Base-by-base conservation (phyloP, 2,329 filamentous ascomycete species). In the Pseudogymnoascus sp. region DNA sequence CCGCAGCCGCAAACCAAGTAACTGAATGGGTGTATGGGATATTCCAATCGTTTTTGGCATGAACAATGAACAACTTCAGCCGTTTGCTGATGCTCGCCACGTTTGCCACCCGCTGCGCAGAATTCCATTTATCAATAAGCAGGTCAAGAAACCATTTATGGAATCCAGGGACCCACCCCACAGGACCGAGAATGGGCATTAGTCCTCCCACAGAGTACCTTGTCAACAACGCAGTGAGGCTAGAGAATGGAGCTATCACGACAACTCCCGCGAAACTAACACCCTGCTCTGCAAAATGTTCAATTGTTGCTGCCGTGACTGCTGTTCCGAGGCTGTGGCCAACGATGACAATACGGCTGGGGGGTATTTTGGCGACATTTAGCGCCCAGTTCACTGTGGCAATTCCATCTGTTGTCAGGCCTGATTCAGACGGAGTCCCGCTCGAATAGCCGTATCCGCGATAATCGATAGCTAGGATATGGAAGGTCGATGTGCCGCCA, bases 271-370 rank as follows among this genome's bases (percentile, higher is more conserved):
- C 91, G 69, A 96, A 95, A 29, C 88, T 84, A 48, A 85, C 77
- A 4, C 79, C 81, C 61, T 78, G 75, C 59, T 78, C 71, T 2
- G 84, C 81, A 68, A 89, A 92, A 61, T 85, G 81, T 69, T 96
- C 86, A 1, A 85, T 87, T 1, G 90, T 85, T 2, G 85, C 92
- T 52, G 86, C 82, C 5, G 87, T 85, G 1, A 97, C 89, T 0
- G 90, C 92, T 0, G 93, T 96, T 25, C 93, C 93, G 0, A 97
- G 81, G 69, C 89, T 94, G 69, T 97, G 92, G 15, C 92, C 93
- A 2, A 95, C 77, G 29, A 97, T 79, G 2, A 93, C 85, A 65
- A 96, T 94, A 27, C 86, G 86, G 39, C 82, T 80, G 0, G 90
- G 77, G 0, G 88, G 80, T 15, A 97, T 80, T 0, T 82, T 77